Conservation (phyloP, 2,329 filamentous ascomycete species). For the Berkeleyomyces basicola region DNA sequence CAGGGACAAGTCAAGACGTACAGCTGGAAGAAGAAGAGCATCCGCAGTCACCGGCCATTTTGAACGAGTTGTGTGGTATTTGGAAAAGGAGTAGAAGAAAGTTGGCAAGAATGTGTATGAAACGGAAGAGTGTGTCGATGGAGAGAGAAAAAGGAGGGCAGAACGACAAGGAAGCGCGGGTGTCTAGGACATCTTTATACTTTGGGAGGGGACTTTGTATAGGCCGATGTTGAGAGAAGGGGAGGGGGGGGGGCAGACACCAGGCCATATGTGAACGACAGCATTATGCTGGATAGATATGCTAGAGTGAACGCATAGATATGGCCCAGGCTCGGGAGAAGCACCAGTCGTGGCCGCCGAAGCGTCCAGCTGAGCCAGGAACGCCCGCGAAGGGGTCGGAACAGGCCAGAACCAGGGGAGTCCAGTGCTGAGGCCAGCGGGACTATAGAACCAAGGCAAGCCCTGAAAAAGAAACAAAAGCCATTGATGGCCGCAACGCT, state of each 20-base stretch:
- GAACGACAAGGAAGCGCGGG: background rate
- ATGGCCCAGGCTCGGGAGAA: background rate
- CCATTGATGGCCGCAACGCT: background rate
- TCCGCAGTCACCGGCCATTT: constrained; percentile 9
- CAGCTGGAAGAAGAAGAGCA: constrained; percentile 8
- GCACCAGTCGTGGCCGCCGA: background rate
- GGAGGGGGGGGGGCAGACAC: background rate
- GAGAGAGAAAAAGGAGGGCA: background rate
- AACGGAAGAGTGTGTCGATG: background rate
- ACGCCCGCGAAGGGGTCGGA: background rate
- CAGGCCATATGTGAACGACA: background rate
- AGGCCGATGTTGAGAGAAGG: background rate
- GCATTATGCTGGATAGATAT: background rate
- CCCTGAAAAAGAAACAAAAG: background rate
- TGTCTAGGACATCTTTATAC: background rate
- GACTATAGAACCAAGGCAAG: no score
- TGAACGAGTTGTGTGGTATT: constrained; percentile 1
- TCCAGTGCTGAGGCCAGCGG: no score
- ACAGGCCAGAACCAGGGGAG: background rate
- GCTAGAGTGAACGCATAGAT: background rate
- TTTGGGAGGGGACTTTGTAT: background rate
- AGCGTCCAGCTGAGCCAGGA: background rate
- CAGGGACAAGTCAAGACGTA: background rate
- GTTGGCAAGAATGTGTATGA: background rate
- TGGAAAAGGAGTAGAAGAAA: background rate